Base-by-base conservation (phyloP, 164 flowering plant species). In the Cinnamomum chago region DNA sequence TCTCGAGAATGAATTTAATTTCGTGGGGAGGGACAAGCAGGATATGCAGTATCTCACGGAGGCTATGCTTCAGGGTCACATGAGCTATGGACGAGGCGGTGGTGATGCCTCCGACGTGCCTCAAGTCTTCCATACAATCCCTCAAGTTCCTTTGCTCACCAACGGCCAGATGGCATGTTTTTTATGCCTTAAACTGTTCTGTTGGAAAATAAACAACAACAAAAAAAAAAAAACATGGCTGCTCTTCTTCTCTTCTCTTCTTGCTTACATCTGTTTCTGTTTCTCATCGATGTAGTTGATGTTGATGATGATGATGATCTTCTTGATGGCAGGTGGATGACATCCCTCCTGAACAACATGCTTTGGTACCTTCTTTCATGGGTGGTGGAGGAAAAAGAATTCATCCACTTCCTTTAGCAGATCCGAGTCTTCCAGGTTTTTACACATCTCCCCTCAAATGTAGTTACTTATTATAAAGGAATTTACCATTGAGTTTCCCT, bases 371-470 rank as follows among this genome's bases (percentile, higher is more conserved):
- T 47, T 80, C 88, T 15, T 85, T 76, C 80, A 79, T 82, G 77
- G 88, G 84, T 58, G 33, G n/a, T 50, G 81, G 86, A 65, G 85
- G 86, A 55, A 86, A 84, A 81, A 80, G 86, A 70, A 83, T 84
- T 69, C 88, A 84, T 67, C 88, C 87, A 1, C 88, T 88, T 74
- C 88, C 88, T 68, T 82, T 82, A 76, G 67, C 88, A 70, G 89
- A 88, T 76, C 78, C 86, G 25, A 75, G 73, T 66, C 58, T 81
- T 76, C 87, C 83, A 58, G 87, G 88, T 82, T 68, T 47, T 71
- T 62, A 12, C 24, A 35, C 77, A 67, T 65, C 10, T 27, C n/a
- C 33, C 13, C 2, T 62, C 23, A 35, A 27, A 7, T 22, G 18
- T 62, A 18, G 13, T 52, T n/a, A 50, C 55, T 35, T 60, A 10